Conservation (phyloP, 1,284 basidiomycete species). For the Fistulina hepatica region DNA sequence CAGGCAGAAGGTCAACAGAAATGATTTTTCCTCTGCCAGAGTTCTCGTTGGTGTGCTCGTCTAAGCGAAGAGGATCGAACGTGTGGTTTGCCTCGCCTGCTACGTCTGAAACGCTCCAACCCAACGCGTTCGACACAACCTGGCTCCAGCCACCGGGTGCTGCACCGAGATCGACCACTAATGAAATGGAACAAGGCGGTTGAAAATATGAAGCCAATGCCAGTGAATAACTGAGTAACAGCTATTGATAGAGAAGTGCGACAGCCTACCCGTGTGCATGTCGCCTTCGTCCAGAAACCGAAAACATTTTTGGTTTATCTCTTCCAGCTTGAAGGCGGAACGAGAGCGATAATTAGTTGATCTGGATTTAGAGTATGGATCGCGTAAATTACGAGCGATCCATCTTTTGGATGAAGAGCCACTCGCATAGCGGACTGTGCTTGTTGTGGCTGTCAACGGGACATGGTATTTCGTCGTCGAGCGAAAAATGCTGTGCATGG, state of each 20-base stretch:
- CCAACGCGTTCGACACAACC: slow-evolving; percentile 55
- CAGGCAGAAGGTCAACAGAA: slow-evolving; percentile 65
- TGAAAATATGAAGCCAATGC: too few species aligned
- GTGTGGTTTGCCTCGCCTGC: too few species aligned
- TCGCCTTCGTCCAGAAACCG: too few species aligned
- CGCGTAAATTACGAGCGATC: slow-evolving; percentile 51
- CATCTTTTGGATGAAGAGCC: too few species aligned
- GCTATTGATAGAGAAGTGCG: too few species aligned
- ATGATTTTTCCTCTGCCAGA: slow-evolving; percentile 45
- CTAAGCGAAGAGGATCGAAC: slow-evolving; percentile 33
- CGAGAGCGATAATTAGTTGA: slow-evolving; percentile 56
- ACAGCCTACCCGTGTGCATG: too few species aligned
- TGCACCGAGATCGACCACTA: slow-evolving; percentile 72
- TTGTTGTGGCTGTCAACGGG: too few species aligned
- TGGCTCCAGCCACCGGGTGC: slow-evolving; percentile 88
- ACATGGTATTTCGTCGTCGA: too few species aligned
- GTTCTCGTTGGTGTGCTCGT: slow-evolving; percentile 18
- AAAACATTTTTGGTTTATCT: slow-evolving; percentile 52
- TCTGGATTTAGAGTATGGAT: slow-evolving; percentile 61
- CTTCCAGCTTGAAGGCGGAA: slow-evolving; percentile 77
- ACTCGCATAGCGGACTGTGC: too few species aligned
- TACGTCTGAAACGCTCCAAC: slow-evolving; percentile 24
- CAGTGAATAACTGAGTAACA: too few species aligned
- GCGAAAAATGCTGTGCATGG: too few species aligned
- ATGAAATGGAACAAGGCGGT: slow-evolving; percentile 40